Percentiles rank a stretch among this genome's conserved stretches.
phyloP scores from a whole-genome alignment of 1,139 yeast genomes.

The Hansenula anomala region DNA sequence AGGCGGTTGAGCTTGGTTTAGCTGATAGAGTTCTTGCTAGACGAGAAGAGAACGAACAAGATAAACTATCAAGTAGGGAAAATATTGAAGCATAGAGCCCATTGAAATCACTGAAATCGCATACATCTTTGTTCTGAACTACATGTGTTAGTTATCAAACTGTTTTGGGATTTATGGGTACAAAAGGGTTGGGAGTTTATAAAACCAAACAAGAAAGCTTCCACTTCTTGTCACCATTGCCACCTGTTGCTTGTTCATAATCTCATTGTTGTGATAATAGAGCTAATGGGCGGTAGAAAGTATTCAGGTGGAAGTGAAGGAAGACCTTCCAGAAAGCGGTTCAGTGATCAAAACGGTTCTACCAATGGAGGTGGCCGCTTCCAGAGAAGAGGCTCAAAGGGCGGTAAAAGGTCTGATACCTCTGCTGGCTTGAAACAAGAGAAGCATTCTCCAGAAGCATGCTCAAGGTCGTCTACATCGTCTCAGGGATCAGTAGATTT shows the following conservation, averaged over 20 bases:
- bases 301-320: neutral
- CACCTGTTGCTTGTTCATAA: no score
- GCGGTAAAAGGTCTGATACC: neutral
- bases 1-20: constrained; percentile 26
- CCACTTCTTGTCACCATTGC: neutral
- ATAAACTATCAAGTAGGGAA: neutral
- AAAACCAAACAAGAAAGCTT: neutral
- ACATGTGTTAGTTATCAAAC: no score
- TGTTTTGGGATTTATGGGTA: no score
- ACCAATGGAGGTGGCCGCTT: neutral
- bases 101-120: no score
- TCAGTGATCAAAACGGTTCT: no score
- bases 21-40: constrained; percentile 24
- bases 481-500: neutral
- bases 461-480: no score
- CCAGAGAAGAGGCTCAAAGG: neutral
- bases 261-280: no score
- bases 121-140: no score
- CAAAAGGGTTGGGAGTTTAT: neutral
- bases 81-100: neutral
- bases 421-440: no score
- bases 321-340: neutral
- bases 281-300: neutral
- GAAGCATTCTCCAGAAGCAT: no score
- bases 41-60: constrained; percentile 6